phyloP scores from a whole-genome alignment of 768 basidiomycete genomes.

The Sarcodon aspratus region DNA sequence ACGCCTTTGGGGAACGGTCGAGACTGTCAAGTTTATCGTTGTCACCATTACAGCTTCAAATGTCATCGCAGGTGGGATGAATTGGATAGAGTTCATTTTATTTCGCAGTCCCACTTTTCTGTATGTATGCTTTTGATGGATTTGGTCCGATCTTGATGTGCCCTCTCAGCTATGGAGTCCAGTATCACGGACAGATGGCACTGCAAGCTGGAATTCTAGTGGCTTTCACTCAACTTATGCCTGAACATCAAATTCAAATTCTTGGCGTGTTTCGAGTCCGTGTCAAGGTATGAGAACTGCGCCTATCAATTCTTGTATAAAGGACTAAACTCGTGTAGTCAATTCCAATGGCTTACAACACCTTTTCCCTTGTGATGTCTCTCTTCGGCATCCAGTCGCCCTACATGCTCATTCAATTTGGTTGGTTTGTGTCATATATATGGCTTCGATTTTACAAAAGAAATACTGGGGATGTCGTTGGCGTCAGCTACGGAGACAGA shows the following conservation, averaged over 20 bases:
- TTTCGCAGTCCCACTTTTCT: slow-evolving; percentile 68
- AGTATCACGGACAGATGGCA: slow-evolving; percentile 89
- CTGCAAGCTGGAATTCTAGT: slow-evolving; percentile 84
- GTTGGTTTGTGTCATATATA: slow-evolving; percentile 95
- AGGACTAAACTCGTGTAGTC: slow-evolving; percentile 33
- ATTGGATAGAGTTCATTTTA: slow-evolving; percentile 75
- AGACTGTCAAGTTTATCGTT: slow-evolving; percentile 77
- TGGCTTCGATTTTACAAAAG: slow-evolving; percentile 97
- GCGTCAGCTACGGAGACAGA: slow-evolving; percentile 79
- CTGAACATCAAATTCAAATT: slow-evolving; percentile 94
- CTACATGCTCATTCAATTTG: slow-evolving; percentile 93
- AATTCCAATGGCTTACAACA: slow-evolving; percentile 90
- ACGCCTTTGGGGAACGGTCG: slow-evolving; percentile 84
- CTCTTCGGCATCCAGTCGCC: slow-evolving; percentile 80
- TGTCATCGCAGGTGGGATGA: slow-evolving; percentile 78
- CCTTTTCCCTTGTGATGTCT: slow-evolving; percentile 78
- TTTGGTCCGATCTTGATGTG: slow-evolving; percentile 1
- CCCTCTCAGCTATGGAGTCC: slow-evolving; percentile 65
- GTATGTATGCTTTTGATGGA: slow-evolving; percentile 33
- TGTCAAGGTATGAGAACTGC: slow-evolving; percentile 58
- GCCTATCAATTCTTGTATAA: neutral
- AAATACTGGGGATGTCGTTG: slow-evolving; percentile 51
- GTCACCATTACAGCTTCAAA: slow-evolving; percentile 76
- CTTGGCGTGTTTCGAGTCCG: slow-evolving; percentile 75
- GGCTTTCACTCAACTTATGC: slow-evolving; percentile 95